phyloP scores from a whole-genome alignment of 2,329 filamentous ascomycete genomes.

The Raffaelea ambrosiae region DNA sequence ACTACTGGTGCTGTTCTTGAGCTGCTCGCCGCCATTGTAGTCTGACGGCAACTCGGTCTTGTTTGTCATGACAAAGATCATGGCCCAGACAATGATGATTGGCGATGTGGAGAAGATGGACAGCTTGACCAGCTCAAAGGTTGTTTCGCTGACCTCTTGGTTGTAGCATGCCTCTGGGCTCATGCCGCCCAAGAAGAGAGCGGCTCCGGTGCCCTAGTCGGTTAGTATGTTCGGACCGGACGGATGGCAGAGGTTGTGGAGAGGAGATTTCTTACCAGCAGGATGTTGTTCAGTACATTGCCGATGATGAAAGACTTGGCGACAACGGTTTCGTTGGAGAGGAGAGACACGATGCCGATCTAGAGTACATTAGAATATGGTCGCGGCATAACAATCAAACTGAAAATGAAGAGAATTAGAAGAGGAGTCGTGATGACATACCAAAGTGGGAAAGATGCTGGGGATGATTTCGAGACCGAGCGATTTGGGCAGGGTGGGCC shows the following conservation, averaged over 20 bases:
- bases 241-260: background rate
- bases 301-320: slow-evolving; percentile 7
- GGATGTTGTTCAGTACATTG: slow-evolving; percentile 6
- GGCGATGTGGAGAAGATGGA: slow-evolving; percentile 1
- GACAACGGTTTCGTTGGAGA: slow-evolving; percentile 1
- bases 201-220: slow-evolving; percentile 2
- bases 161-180: background rate
- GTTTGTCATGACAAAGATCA: slow-evolving; percentile 14
- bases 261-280: slow-evolving; percentile 1
- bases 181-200: slow-evolving; percentile 2
- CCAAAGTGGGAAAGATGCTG: slow-evolving; percentile 2
- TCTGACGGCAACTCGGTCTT: background rate
- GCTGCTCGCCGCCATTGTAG: background rate
- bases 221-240: background rate
- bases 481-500: background rate
- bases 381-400: too few relatives aligned
- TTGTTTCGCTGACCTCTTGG: slow-evolving; percentile 1
- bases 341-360: slow-evolving; percentile 5
- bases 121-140: slow-evolving; percentile 5
- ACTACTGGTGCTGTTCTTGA: background rate
- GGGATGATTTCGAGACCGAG: slow-evolving; percentile 2
- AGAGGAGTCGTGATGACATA: too few relatives aligned
- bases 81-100: slow-evolving; percentile 6
- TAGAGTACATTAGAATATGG: background rate
- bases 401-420: too few relatives aligned